Evolutionary conservation across 2,329 filamentous ascomycete genomes (phyloP).

Genomic region (Fusarium sp.): DNA sequence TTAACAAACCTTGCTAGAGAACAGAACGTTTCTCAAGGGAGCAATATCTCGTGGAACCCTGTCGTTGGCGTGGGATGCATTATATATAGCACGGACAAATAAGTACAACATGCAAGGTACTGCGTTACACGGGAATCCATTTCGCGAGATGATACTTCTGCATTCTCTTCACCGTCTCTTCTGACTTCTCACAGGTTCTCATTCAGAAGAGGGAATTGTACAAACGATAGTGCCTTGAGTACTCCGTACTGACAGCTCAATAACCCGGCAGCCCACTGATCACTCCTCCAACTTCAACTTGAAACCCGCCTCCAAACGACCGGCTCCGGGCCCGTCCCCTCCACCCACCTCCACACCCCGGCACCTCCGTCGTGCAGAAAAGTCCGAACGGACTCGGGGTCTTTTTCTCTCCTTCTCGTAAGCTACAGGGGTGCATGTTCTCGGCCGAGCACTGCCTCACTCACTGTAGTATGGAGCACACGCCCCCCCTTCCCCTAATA

Average conservation of each 20-base stretch:
- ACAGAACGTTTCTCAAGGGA: conserved; percentile 36
- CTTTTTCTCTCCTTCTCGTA: conserved; percentile 5
- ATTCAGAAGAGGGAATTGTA: background rate
- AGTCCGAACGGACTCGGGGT: conserved; percentile 16
- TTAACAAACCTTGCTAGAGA: conserved; percentile 15
- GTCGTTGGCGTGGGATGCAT: conserved; percentile 1
- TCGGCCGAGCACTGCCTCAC: conserved; percentile 46
- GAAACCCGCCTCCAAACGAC: conserved; percentile 39
- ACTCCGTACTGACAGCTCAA: too few relatives aligned
- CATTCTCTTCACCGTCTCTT: conserved; percentile 31
- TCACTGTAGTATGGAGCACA: conserved; percentile 4
- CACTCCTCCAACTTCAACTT: conserved; percentile 46
- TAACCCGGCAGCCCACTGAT: conserved; percentile 34
- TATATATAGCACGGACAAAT: conserved; percentile 29
- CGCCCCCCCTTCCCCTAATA: conserved; percentile 24
- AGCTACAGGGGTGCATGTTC: conserved; percentile 24
- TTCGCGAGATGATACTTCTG: conserved; percentile 17
- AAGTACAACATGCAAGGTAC: conserved; percentile 36
- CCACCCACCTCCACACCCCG: conserved; percentile 16
- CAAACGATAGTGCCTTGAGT: background rate
- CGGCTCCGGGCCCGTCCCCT: conserved; percentile 20
- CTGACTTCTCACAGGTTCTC: background rate
- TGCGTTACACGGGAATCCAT: conserved; percentile 25
- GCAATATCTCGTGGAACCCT: conserved; percentile 29
- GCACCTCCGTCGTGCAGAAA: conserved; percentile 11